Conservation (phyloP, 2,329 filamentous ascomycete genomes). For the Neocucurbitaria cava region DNA sequence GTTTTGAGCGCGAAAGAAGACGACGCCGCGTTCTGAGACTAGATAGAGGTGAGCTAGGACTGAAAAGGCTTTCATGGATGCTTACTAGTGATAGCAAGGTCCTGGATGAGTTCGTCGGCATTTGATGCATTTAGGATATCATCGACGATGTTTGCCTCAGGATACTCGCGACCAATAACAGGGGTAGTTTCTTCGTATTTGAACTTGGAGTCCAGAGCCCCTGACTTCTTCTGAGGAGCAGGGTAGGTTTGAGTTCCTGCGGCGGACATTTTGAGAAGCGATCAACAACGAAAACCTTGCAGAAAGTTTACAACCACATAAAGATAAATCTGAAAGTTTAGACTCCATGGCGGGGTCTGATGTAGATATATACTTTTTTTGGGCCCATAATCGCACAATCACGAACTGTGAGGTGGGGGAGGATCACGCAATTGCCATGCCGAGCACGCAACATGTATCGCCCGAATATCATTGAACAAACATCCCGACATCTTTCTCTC, state of each 20-base stretch:
- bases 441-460: slow-evolving; percentile 12
- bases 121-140: slow-evolving; percentile 70
- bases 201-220: slow-evolving; percentile 18
- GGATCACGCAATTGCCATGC: slow-evolving; percentile 10
- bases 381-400: background rate
- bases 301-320: no score
- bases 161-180: slow-evolving; percentile 67
- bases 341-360: background rate
- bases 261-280: background rate
- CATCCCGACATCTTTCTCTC: background rate
- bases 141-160: slow-evolving; percentile 61
- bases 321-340: no score
- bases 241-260: slow-evolving; percentile 2
- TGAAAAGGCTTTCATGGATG: background rate
- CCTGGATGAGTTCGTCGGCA: slow-evolving; percentile 68
- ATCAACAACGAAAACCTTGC: background rate
- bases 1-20: slow-evolving; percentile 62
- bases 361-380: background rate
- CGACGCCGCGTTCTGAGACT: slow-evolving; percentile 58
- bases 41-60: background rate
- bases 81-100: slow-evolving; percentile 60
- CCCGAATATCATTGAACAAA: slow-evolving; percentile 1
- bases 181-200: slow-evolving; percentile 62
- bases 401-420: slow-evolving; percentile 4
- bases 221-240: slow-evolving; percentile 16